Base-by-base conservation (phyloP, 1,284 basidiomycete genomes). In the Tranzscheliella williamsii region DNA sequence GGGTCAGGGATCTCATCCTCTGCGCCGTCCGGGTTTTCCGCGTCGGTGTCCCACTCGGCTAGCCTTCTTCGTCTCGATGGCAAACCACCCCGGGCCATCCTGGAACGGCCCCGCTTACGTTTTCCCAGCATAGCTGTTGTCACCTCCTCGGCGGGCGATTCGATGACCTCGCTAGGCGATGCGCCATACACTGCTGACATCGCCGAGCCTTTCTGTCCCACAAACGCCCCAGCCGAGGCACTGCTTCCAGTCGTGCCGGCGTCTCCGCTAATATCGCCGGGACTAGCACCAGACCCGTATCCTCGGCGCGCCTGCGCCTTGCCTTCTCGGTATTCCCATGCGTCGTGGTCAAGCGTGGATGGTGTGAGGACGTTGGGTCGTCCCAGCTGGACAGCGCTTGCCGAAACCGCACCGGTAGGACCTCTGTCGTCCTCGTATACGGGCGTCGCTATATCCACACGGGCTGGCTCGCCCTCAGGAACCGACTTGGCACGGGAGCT, bases 291-390 rank as follows among this genome's bases (percentile, higher is more conserved):
- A 11, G 60, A 53, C 3, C 53, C 60, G 12, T 54, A 64, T 13
- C 55, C 61, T 16, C 55, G 50, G 21, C 52, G 56, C 7, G 63
- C 52, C 34, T 57, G 50, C 8, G 55, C 65, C 21, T 67, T 64
- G n/a, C 64, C 67, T 36, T 66, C 60, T 21, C 67, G 64, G n/a
- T 67, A 65, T 30, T 67, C 65, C 60, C 56, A 67, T 6, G 67
- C 58, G 16, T 62, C 67, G 38, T 56, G 54, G 20, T 70, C 65
- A 24, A 62, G 38, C 2, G 67, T 68, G 8, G 62, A 56, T 1
- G 62, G 52, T 11, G 63, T 56, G 22, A 66, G 39, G 13, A 53
- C 35, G 20, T 52, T 55, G 24, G 49, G 34, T 17, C 49, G 41
- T 8, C 55, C 49, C 15, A 67, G 34, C 11, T 34, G 17, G 11